Evolutionary conservation across 148 eudicot genomes (phyloP), one percentile per base, ranked within the genome.

Genomic region (Chenopodium berlandieri): DNA sequence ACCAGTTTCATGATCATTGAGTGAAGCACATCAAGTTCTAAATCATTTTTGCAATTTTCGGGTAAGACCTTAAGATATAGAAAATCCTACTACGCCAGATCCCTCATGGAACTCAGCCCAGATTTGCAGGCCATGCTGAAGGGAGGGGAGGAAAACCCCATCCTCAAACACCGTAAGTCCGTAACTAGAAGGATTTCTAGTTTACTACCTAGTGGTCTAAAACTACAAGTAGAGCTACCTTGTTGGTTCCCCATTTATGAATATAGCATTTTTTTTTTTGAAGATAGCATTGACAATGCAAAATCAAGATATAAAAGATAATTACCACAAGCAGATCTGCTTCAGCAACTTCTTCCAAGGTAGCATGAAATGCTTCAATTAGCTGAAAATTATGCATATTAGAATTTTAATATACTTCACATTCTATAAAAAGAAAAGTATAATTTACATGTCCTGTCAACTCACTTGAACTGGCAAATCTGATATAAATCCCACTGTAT

Each of bases 311-410:
- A 64, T 62, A 50, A n/a, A 37, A 52, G 7, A 19, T 14, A 60
- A 88, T 75, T 88, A 92, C 99, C 99, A 96, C 97, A 68, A 96
- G 95, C 83, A 96, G 89, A 79, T 96, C 99, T 83, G 99, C 98
- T 85, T 94, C 98, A 62, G 87, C 93, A 82, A 96, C 99, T 91
- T 94, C 98, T 88, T 96, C 98, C 91, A 96, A 85, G 76, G 99
- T 96, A 70, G 99, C 98, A 87, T 94, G 95, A 86, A 96, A 96
- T 73, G 99, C 98, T 87, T 96, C 98, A 69, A 96, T 91, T 75
- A 96, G 85, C 98, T 94, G 89, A 83, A 82, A 62, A 16, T 65
- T 13, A 77, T 78, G 46, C 60, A 81, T 13, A 62, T 69, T 71
- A 76, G 47, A 25, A 34, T 7, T 68, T 10, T 32, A 20, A 13